Conservation (phyloP, 371 early-diverging fungal species). For the Zancudomyces culisetae region DNA sequence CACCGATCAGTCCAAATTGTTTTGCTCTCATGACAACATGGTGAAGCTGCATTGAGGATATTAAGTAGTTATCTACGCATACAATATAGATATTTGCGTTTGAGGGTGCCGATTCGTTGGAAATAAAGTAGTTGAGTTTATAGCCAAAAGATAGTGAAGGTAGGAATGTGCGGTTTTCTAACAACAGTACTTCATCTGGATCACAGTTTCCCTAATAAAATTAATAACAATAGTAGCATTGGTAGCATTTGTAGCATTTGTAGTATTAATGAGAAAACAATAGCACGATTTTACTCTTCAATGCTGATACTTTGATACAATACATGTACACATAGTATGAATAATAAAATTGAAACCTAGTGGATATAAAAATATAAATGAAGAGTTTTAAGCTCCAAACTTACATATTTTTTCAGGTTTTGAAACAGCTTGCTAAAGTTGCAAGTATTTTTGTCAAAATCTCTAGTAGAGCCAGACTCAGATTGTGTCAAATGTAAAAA, state of each 20-base stretch:
- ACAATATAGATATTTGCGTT: neutral
- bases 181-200: neutral
- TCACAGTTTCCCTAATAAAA: neutral
- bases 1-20: neutral
- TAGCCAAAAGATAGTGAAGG: neutral
- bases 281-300: too few species aligned
- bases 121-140: neutral
- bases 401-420: neutral
- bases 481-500: neutral
- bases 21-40: neutral
- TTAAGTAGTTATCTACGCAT: neutral
- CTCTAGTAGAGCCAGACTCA: neutral
- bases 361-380: too few species aligned
- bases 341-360: too few species aligned
- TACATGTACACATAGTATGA: too few species aligned
- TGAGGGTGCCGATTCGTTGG: neutral
- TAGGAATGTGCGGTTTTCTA: neutral
- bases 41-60: neutral
- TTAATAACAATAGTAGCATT: too few species aligned
- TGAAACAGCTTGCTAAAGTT: neutral
- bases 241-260: too few species aligned
- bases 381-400: too few species aligned
- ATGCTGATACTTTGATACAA: too few species aligned
- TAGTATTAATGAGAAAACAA: too few species aligned
- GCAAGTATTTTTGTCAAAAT: neutral